Evolutionary conservation across 352 stramenopile species (phyloP), one percentile per base, ranked within the genome.

Genomic region (Globisporangium camurandrum): DNA sequence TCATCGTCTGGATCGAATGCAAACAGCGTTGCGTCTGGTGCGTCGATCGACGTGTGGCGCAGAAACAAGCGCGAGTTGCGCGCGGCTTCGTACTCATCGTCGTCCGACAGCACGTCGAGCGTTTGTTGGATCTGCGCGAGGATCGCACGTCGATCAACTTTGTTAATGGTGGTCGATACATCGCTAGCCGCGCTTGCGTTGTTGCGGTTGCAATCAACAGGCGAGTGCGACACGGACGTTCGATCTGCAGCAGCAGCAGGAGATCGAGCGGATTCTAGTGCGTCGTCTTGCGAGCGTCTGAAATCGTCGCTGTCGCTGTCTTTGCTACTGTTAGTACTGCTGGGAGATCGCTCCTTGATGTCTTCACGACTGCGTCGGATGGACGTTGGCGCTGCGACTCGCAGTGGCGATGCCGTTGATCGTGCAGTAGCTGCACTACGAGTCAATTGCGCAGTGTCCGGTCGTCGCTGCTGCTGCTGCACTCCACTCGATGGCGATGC

Each of bases 121-220:
- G 71, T 78, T 36, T 63, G 62, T 39, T 72, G 66, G 37, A 84
- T 83, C 46, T 78, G 58, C 16, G 56, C 60, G 38, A 84, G 34
- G 46, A 82, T 75, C 11, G 63, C 59, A 44, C 55, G 41, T 11
- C 72, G 65, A 17, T 49, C 27, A n/a, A n/a, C n/a, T n/a, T n/a
- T n/a, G n/a, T n/a, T n/a, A n/a, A n/a, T n/a, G n/a, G n/a, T n/a
- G n/a, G n/a, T n/a, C n/a, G n/a, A n/a, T n/a, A n/a, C n/a, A n/a
- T n/a, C n/a, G n/a, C n/a, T n/a, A n/a, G n/a, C n/a, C 17, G 3
- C 14, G n/a, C 36, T 41, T 1, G 16, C 23, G 36, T 17, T 12
- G 11, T n/a, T 1, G 14, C 23, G 36, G 6, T 24, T 9, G 36
- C 22, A 19, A 6, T 26, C n/a, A 24, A 16, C 14, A 7, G 33